Base-by-base conservation (phyloP, 2,329 filamentous ascomycete genomes). In the Blumeria hordei region DNA sequence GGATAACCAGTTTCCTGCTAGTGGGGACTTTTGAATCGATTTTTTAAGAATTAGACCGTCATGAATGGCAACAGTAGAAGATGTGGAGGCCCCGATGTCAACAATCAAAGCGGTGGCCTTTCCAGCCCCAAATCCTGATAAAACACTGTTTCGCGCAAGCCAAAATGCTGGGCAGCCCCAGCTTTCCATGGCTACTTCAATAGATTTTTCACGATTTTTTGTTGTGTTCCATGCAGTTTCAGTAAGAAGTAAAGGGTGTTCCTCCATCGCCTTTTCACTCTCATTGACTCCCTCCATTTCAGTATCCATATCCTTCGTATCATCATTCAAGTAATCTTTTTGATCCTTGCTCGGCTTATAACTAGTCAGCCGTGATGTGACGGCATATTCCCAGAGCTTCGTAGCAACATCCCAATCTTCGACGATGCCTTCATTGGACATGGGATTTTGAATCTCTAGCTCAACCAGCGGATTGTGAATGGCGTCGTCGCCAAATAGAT, bases 151-250 rank as follows among this genome's bases (percentile, higher is more conserved):
- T 64, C 86, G 81, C 59, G 86, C 86, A 58, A 96, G 73, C 76
- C 90, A 98, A 69, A 95, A 96, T 5, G 92, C 92, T 16, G 92
- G 92, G 55, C 83, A 84, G 33, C 87, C 88, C 88, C 92, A 98
- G 65, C 80, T 85, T 73, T 98, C 92, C 82, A 98, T 95, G 57
- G 87, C 88, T 59, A 96, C 80, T 71, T 98, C 92, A 63, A 95
- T 90, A 43, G 83, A 82, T 76, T 92, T 94, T 71, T 98, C 92
- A 57, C 93, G 77, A 57, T 84, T 79, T 71, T 95, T 95, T 45
- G 77, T 69, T 32, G 80, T 76, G 69, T 94, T 96, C 88, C 90
- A 96, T 10, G 86, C 84, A 12, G 88, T 85, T 69, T 98, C 92
- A 0, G 87, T 94, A 77, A 98, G 83, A 57, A 98, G 74, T 58